Base-by-base conservation (phyloP, 371 early-diverging fungal species). In the Phascolomyces articulosus region DNA sequence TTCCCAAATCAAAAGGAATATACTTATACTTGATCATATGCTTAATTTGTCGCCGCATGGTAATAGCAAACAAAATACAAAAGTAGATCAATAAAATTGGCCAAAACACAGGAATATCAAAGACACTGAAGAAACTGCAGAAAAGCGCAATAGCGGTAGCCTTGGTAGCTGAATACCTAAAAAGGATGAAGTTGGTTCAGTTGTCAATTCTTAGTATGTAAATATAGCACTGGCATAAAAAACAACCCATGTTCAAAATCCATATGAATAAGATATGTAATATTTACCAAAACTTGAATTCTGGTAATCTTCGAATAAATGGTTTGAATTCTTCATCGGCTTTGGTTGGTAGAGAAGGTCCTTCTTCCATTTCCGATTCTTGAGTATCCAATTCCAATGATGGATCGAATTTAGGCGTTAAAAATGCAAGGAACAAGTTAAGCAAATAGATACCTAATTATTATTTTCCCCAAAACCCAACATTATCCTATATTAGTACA, bases 21-120 rank as follows among this genome's bases (percentile, higher is more conserved):
- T 99, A 99, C 67, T 92, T 90, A 79, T 98, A 95, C 83, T 95
- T 97, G 75, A 98, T 91, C 98, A 98, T 99, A 77, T 99, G 99
- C 71, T 89, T 80, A 77, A 97, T 95, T 72, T 99, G 97, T 63
- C 97, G 89, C 69, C 92, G 89, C 95, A 96, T 95, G 10, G 99
- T 99, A 49, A 99, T 81, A 20, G 89, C 87, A 68, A 97, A 94
- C 48, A 99, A 87, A 62, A 98, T 85, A 55, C 96, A 77, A 77
- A 99, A 99, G 87, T 99, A 99, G 60, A 99, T 77, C 64, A 93
- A 72, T 48, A 94, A 80, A 63, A 92, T 91, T 4, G 93, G 92
- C 92, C 98, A 98, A 80, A 96, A 99, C 7, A 99, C 99, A 16
- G 99, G 99, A 51, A 99, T 89, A 75, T 99, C 98, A 67, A 99